These are phyloP conservation scores for Claviceps pazoutovae DNA, from an alignment of 2,329 filamentous ascomycete species.

Conservation along the genomic window DNA sequence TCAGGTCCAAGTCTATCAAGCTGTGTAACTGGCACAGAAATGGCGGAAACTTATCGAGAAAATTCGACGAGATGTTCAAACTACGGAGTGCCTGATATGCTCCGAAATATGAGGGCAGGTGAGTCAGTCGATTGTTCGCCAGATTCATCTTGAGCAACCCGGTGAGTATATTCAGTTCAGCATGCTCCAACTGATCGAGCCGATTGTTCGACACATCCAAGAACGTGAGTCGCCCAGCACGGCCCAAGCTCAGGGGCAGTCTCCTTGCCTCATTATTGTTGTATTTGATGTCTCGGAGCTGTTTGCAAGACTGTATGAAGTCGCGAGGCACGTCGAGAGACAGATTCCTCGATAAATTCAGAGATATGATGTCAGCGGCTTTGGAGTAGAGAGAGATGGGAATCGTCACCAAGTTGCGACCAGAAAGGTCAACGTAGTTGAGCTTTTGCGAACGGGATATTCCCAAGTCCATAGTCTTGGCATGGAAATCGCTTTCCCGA, in stretches of 20 bases:
- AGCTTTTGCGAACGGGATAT: conserved; percentile 78
- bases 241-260: conserved; percentile 68
- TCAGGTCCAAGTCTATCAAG: conserved; percentile 85
- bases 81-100: conserved; percentile 66
- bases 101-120: conserved; percentile 69
- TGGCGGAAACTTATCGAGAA: conserved; percentile 67
- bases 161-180: conserved; percentile 60
- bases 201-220: conserved; percentile 93
- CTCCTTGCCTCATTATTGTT: conserved; percentile 85
- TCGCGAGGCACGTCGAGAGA: conserved; percentile 88
- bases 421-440: conserved; percentile 84
- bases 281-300: conserved; percentile 88
- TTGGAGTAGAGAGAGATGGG: conserved; percentile 89
- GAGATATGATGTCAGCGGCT: conserved; percentile 79
- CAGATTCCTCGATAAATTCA: conserved; percentile 86
- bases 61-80: conserved; percentile 89
- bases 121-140: conserved; percentile 78
- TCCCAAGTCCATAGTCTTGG: conserved; percentile 57
- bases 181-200: conserved; percentile 73
- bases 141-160: conserved; percentile 80
- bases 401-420: conserved; percentile 83
- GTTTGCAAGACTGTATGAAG: conserved; percentile 87
- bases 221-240: conserved; percentile 70
- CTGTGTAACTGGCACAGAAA: conserved; percentile 73
- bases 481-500: conserved; percentile 68